phyloP scores from a whole-genome alignment of 306 rosid genomes.

The Gastrolobium villosum region DNA sequence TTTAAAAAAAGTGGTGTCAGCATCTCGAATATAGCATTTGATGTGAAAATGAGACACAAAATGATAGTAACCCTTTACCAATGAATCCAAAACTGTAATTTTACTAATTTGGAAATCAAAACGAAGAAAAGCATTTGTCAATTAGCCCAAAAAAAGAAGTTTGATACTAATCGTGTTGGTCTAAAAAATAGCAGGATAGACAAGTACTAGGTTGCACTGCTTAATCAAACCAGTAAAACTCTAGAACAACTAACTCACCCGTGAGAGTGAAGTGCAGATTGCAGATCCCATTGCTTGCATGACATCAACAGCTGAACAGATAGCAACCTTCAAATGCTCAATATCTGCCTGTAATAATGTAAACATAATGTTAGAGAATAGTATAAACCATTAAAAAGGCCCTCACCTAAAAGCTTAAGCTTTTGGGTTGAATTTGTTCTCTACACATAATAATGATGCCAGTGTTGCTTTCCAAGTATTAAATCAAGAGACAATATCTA shows the following conservation, averaged over 20 bases:
- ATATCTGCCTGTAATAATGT: conserved; percentile 75
- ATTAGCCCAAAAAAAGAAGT: not conserved
- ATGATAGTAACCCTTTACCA: conserved; percentile 15
- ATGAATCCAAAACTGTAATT: conserved; percentile 1
- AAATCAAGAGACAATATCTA: conserved; percentile 29
- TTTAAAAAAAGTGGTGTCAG: conserved; percentile 41
- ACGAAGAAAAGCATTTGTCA: conserved; percentile 31
- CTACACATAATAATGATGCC: conserved; percentile 27
- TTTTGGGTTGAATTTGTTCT: no score
- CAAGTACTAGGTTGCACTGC: not conserved
- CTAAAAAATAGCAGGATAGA: conserved; percentile 34
- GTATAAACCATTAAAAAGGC: no score
- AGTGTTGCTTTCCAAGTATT: conserved; percentile 36
- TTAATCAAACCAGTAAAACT: conserved; percentile 38
- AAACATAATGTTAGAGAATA: not conserved
- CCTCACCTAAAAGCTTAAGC: no score
- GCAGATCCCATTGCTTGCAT: conserved; percentile 92
- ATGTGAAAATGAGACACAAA: not conserved
- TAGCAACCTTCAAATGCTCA: conserved; percentile 83
- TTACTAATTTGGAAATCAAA: conserved; percentile 40
- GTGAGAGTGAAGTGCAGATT: conserved; percentile 76
- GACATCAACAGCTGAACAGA: conserved; percentile 90
- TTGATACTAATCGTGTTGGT: conserved; percentile 14
- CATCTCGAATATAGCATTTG: conserved; percentile 33
- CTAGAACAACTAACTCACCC: conserved; percentile 62